phyloP scores from a whole-genome alignment of 192 early-diverging fungal species.

The Diversispora eburnea region DNA sequence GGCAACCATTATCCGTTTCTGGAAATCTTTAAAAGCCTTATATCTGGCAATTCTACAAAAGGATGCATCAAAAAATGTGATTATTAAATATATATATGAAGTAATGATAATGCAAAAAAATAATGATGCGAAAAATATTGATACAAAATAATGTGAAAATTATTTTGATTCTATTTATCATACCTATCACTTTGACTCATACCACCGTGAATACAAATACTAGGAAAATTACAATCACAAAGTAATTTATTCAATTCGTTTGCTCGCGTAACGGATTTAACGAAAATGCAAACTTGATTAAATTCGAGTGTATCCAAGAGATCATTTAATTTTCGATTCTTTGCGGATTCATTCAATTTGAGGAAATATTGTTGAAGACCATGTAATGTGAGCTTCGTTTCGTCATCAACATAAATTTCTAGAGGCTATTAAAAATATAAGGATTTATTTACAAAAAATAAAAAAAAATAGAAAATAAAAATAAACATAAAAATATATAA shows the following conservation, averaged over 20 bases:
- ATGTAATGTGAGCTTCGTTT: slow-evolving; percentile 96
- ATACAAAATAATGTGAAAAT: neutral
- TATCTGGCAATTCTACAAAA: slow-evolving; percentile 72
- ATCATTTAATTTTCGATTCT: slow-evolving; percentile 93
- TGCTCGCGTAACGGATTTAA: slow-evolving; percentile 85
- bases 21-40: slow-evolving; percentile 94
- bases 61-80: no score
- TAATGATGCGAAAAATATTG: neutral
- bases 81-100: no score
- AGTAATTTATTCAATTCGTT: slow-evolving; percentile 84
- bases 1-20: slow-evolving; percentile 92
- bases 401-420: slow-evolving; percentile 97
- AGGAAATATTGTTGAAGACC: slow-evolving; percentile 95
- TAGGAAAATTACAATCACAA: slow-evolving; percentile 87
- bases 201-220: slow-evolving; percentile 86
- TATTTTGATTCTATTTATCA: no score
- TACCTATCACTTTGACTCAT: slow-evolving; percentile 90
- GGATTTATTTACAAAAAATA: no score
- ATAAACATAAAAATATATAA: no score
- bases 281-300: slow-evolving; percentile 98
- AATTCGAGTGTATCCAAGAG: slow-evolving; percentile 92
- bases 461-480: no score
- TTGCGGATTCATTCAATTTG: slow-evolving; percentile 75
- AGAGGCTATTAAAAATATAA: slow-evolving; percentile 79
- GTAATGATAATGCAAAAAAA: neutral